Base-by-base conservation (phyloP, 2,329 filamentous ascomycete species). In the Cladosporium sp. region DNA sequence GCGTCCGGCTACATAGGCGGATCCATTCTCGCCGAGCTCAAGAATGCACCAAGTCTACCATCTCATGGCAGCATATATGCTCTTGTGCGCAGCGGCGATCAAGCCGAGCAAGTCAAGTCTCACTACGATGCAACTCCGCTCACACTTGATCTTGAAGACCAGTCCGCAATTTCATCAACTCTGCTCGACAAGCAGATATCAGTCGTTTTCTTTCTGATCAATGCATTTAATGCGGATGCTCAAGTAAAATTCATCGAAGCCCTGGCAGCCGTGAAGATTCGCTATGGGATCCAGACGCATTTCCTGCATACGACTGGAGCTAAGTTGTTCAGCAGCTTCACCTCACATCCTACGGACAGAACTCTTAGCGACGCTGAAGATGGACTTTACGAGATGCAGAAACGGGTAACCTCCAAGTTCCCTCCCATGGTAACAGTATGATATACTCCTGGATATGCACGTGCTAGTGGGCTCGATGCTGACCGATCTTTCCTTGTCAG, bases 1-100 rank as follows among this genome's bases (percentile, higher is more conserved):
- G 78, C 64, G 25, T 81, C 79, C 0, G 80, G 80, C 22, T 83
- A 83, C 57, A 75, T 83, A 0, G 80, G 80, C 20, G 80, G 80
- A 2, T 75, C 73, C 0, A 67, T 83, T 2, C 75, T 83, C 4
- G 73, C 75, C 8, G 71, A 70, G 5, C 71, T 74, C 59, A 44
- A 57, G 54, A 61, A 65, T 1, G 55, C 59, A 3, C 70, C 73
- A 24, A 63, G 68, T 2, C 19, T 51, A 7, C 72, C 82, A 1
- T 75, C 76, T 0, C 75, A 81, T 60, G 64, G 71, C 20, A 77
- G 69, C 19, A 61, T 82, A 1, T 80, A 73, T 57, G 78, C 78
- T 2, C 72, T 81, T 0, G 76, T 81, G 10, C 74, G 80, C 5
- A 78, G 71, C 1, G 67, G 73, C 1, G 66, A 69, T 0, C 80